Evolutionary conservation across 1,139 yeast genomes (phyloP), one percentile per base, ranked within the genome.

Genomic region (Yamadazyma diddensiae): DNA sequence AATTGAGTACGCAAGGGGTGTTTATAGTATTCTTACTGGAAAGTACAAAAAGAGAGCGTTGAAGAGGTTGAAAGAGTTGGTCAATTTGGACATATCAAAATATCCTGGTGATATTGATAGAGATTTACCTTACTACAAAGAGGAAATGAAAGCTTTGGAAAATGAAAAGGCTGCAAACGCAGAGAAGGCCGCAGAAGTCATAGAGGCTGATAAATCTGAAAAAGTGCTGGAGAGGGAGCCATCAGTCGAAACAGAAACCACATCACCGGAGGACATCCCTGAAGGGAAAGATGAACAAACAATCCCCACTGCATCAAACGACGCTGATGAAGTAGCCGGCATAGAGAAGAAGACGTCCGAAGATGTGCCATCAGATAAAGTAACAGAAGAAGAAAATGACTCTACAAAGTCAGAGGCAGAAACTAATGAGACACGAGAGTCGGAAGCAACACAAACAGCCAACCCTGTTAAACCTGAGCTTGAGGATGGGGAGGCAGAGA

Each of bases 1-100:
- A 46, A 57, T 78, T 2, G 71, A 67, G 28, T 74, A 70, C 30
- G 65, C 67, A 5, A 51, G 70, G 27, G 46, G 49, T 13, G 43
- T 53, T 4, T 55, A 52, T 31, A 57, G 57, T 21, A 30, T 42
- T 12, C 32, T 45, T 20, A 45, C 41, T 36, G 39, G 45, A 28
- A 57, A 62, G 57, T 58, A 73, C 48, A 53, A 65, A 56, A 59
- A 60, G 38, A 63, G 60, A 39, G 64, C 62, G 46, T 53, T 36
- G 23, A 42, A 37, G 22, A 37, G 31, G 37, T 36, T 30, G 39
- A 38, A 19, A 33, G 43, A 29, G 28, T 38, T 45, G 18, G 32
- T 43, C 12, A 41, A 46, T 18, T 33, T 45, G n/a, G 52, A 46
- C 24, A 31, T 44, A 6, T 37, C 46, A 5, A 46, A 50, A 35